Base-by-base conservation (phyloP, 768 basidiomycete genomes). In the Russula foetens region DNA sequence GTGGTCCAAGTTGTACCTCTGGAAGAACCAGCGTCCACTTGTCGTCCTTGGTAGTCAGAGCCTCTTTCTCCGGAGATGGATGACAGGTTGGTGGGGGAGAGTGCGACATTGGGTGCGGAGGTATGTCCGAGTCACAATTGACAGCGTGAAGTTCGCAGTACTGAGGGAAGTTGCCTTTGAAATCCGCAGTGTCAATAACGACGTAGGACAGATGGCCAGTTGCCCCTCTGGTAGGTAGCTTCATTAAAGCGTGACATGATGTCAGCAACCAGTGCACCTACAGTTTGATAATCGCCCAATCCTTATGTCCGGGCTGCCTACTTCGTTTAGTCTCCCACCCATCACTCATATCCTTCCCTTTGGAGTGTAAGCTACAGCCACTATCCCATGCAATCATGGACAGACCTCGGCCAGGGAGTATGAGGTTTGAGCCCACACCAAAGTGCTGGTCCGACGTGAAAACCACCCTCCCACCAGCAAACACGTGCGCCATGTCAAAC, bases 301-400 rank as follows among this genome's bases (percentile, higher is more conserved):
- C 95, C 49, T 84, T 90, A 73, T 94, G 93, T 41, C 81, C 92
- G 56, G 80, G 80, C 45, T 75, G 77, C 55, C 91, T 79, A 68
- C 89, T 95, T 62, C 97, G 80, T 71, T 89, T 92, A 3, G 96
- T 98, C 74, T 99, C 97, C 97, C 97, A 99, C 4, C 97, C 97
- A 69, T 97, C 95, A 5, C 94, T 85, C 93, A 99, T 99, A 68
- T 96, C 88, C 69, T 85, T 86, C 28, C 91, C 81, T 82, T 53
- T n/a, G 44, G 15, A 11, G 35, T 26, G 29, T 48, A 33, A 57
- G 39, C 50, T 6, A 35, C 35, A 14, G 24, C 35, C 19, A 61
- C 38, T 28, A 33, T 21, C 35, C 43, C 54, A 39, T 59, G 51
- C 39, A 58, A 21, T 14, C 33, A 53, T 44, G 50, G 35, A 62